Percentiles rank a stretch among this genome's conserved stretches.
Evolutionary conservation across 2,329 filamentous ascomycete species (phyloP).

Genomic region (Claviceps pusilla): DNA sequence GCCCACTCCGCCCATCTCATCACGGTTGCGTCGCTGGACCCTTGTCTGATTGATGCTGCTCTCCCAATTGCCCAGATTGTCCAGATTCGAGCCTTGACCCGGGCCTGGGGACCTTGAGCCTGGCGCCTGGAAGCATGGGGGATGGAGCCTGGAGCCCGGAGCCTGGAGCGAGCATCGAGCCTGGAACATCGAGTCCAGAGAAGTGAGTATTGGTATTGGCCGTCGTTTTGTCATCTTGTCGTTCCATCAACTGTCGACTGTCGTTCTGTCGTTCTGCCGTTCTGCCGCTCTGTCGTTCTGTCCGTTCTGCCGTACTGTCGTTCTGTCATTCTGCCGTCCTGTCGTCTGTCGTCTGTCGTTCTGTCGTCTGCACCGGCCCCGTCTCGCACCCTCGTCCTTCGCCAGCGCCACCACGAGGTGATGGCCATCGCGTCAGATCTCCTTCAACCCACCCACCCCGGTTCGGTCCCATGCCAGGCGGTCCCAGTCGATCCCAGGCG

Average conservation of each 20-base stretch:
- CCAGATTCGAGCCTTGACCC: background rate
- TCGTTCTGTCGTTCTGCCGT: background rate
- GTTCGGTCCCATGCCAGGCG: conserved; percentile 4
- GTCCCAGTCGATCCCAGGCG: conserved; percentile 1
- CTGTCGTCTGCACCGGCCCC: background rate
- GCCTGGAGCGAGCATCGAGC: too few species aligned
- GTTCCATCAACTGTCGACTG: background rate
- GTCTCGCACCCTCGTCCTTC: conserved; percentile 5
- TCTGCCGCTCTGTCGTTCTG: too few species aligned
- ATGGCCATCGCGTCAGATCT: conserved; percentile 20
- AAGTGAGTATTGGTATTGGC: background rate
- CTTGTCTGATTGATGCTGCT: conserved; percentile 3
- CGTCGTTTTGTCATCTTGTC: background rate
- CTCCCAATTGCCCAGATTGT: background rate
- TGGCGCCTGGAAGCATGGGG: background rate
- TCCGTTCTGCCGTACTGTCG: too few species aligned
- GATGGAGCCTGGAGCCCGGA: too few species aligned
- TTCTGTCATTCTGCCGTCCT: background rate
- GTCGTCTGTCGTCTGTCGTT: background rate
- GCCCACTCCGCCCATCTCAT: conserved; percentile 11
- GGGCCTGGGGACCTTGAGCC: background rate
- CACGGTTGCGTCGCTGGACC: conserved; percentile 2
- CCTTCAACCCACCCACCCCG: conserved; percentile 9
- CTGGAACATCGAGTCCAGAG: too few species aligned
- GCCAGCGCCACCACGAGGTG: conserved; percentile 21